These are phyloP conservation scores for Scedosporium dehoogii DNA, from an alignment of 2,329 filamentous ascomycete genomes.

Conservation along the genomic window DNA sequence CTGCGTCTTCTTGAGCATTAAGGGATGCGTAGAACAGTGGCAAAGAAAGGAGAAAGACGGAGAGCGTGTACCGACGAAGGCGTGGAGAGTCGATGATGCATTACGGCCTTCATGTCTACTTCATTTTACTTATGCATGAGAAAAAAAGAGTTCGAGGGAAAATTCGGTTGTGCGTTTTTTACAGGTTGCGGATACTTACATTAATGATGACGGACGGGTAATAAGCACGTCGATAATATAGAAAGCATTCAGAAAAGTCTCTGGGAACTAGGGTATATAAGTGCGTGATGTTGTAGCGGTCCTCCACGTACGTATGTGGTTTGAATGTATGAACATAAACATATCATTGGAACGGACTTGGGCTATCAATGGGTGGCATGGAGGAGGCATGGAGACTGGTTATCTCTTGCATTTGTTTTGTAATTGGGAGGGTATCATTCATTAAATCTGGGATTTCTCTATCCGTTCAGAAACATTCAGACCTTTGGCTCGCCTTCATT, in stretches of 20 bases:
- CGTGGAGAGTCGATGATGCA: not conserved
- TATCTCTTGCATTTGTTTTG: not conserved
- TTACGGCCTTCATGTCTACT: not conserved
- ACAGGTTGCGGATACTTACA: not conserved
- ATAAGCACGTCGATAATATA: not conserved
- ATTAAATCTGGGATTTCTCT: not conserved
- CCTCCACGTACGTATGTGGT: too few relatives aligned
- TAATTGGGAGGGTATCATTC: not conserved
- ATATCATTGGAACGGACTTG: not conserved
- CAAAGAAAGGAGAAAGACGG: not conserved
- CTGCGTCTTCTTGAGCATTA: slow-evolving; percentile 65
- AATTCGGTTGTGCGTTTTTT: not conserved
- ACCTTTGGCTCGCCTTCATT: not conserved
- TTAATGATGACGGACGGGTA: not conserved
- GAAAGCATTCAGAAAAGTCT: not conserved
- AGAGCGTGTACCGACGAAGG: not conserved
- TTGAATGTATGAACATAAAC: too few relatives aligned
- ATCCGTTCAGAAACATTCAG: not conserved
- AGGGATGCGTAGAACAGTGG: not conserved
- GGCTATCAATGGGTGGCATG: not conserved
- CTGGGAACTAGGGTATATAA: not conserved
- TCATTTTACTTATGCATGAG: not conserved
- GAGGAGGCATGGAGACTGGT: not conserved
- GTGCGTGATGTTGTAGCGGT: not conserved
- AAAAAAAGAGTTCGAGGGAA: not conserved